Base-by-base conservation (phyloP, 1,284 basidiomycete species). In the Cystobasidium slooffiae region DNA sequence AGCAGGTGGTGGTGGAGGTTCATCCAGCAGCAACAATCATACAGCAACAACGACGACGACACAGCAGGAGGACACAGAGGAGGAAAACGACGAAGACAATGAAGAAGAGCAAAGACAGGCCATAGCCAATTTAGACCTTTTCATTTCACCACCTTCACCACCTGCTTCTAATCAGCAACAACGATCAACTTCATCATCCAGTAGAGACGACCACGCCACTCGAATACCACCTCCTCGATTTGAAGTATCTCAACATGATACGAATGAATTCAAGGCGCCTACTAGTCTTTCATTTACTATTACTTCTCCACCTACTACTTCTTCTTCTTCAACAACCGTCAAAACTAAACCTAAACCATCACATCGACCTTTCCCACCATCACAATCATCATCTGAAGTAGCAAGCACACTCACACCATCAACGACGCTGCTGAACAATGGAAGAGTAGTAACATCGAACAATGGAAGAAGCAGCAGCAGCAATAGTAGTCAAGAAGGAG, bases 351-450 rank as follows among this genome's bases (percentile, higher is more conserved):
- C 70, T 16, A 65, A 66, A 66, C 62, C 70, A 4, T 73, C 70
- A n/a, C 70, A 73, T 66, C 70, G 70, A 20, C 20, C 70, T 6
- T 73, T 73, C 53, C 62, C 70, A 47, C 51, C 62, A 22, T 61
- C 65, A 47, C 51, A 31, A 20, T 10, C 37, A 9, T 10, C 58
- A 14, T 41, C 31, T 31, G 31, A 31, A 31, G 31, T 31, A 31
- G 31, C 31, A 31, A 31, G 31, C 31, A 31, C 31, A 31, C 31
- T 31, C 31, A 31, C 39, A 46, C 6, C 20, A 22, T 37, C 65
- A 55, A 20, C 51, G 16, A 41, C 24, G 9, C 16, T n/a, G 20
- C 41, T 61, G 65, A 68, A 8, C 53, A 47, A 53, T 16, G 67
- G 67, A 68, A 56, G 49, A 20, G 44, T 55, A 22, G 43, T 53